phyloP scores from a whole-genome alignment of 2,329 filamentous ascomycete genomes.

The Clarireedia monteithiana region DNA sequence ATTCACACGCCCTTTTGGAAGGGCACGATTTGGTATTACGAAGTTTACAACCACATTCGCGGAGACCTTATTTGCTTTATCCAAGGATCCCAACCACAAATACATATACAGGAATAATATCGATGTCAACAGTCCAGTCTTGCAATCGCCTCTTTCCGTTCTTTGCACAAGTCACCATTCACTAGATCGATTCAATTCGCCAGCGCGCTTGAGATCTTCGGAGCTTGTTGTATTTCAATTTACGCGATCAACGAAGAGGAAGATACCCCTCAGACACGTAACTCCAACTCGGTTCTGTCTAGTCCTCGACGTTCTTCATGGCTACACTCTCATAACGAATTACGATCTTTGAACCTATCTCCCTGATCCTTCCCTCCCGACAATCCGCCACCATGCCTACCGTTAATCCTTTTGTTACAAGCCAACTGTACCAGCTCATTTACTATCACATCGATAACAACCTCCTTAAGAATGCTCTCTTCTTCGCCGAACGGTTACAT shows the following conservation, averaged over 20 bases:
- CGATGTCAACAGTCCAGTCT: background rate
- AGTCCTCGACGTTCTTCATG: slow-evolving; percentile 21
- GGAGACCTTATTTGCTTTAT: background rate
- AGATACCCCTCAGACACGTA: background rate
- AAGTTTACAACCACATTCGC: background rate
- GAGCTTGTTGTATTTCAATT: background rate
- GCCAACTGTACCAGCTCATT: slow-evolving; percentile 47
- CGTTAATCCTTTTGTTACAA: slow-evolving; percentile 23
- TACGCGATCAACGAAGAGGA: background rate
- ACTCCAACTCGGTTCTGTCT: background rate
- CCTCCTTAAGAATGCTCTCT: slow-evolving; percentile 81
- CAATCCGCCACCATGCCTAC: slow-evolving; percentile 24
- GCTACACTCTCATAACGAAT: slow-evolving; percentile 22
- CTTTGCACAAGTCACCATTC: too few relatives aligned
- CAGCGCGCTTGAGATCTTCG: too few relatives aligned
- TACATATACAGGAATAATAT: slow-evolving; percentile 4
- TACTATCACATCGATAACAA: slow-evolving; percentile 81
- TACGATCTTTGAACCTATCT: slow-evolving; percentile 13
- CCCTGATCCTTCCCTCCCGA: slow-evolving; percentile 8
- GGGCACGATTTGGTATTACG: background rate
- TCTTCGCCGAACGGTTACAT: slow-evolving; percentile 79
- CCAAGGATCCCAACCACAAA: background rate
- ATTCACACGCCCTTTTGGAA: background rate
- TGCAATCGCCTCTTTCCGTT: too few relatives aligned
- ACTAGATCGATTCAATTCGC: too few relatives aligned